phyloP scores from a whole-genome alignment of 139 green algal genomes.

The Tetradesmus lagerheimii region DNA sequence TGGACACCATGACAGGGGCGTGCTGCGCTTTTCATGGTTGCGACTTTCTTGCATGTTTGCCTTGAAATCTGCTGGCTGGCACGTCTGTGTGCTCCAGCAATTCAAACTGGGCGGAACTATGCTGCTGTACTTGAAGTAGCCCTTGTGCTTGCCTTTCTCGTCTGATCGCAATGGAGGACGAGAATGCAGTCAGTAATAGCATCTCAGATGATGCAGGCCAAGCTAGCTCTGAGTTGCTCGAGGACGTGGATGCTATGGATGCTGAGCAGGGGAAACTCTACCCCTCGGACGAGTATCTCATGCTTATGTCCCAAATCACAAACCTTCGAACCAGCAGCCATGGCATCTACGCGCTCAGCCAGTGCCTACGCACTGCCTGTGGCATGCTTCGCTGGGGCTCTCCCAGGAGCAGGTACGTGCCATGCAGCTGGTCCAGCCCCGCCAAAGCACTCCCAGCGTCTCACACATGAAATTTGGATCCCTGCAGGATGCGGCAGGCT shows the following conservation, averaged over 20 bases:
- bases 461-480: background rate
- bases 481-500: constrained; percentile 24
- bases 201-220: background rate
- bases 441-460: too few species aligned
- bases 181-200: constrained; percentile 1
- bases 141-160: background rate
- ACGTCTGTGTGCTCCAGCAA: background rate
- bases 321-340: background rate
- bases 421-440: background rate
- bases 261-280: background rate
- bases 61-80: background rate
- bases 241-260: background rate
- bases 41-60: background rate
- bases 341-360: background rate
- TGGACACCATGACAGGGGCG: background rate
- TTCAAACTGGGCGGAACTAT: background rate
- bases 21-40: background rate
- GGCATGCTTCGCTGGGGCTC: background rate
- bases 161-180: constrained; percentile 2
- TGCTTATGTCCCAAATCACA: background rate
- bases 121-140: background rate
- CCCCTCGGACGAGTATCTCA: background rate
- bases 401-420: background rate
- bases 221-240: background rate
- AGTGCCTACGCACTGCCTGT: background rate